Conservation (phyloP, 2,329 filamentous ascomycete genomes). For the Neoarthrinium moseri region DNA sequence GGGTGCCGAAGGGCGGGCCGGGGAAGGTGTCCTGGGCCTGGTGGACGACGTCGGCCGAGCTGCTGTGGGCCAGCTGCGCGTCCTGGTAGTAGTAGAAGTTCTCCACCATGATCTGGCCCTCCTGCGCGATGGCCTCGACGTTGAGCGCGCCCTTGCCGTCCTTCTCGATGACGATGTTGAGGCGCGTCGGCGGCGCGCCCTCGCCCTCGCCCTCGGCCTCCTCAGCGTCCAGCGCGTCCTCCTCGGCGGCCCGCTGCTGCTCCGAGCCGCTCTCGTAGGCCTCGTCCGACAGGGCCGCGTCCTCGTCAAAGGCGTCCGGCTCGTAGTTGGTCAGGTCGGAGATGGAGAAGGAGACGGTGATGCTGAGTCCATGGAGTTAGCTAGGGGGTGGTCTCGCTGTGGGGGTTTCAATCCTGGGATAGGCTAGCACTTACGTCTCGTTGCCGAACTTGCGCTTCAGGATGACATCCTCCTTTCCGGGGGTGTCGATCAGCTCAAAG, state of each 20-base stretch:
- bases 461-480: conserved; percentile 84
- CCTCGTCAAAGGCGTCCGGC: conserved; percentile 58
- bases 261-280: conserved; percentile 41
- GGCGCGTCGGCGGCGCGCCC: conserved; percentile 71
- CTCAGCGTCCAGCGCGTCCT: conserved; percentile 49
- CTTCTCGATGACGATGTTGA: conserved; percentile 89
- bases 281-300: conserved; percentile 54
- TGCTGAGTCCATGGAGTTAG: conserved; percentile 46
- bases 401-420: neutral
- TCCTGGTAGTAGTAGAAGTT: conserved; percentile 87
- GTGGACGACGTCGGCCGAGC: conserved; percentile 75
- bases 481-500: conserved; percentile 79
- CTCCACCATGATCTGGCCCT: conserved; percentile 83
- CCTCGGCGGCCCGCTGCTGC: conserved; percentile 47
- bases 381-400: conserved; percentile 20
- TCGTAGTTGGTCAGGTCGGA: conserved; percentile 72
- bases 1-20: conserved; percentile 87
- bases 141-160: conserved; percentile 79
- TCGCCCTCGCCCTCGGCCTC: conserved; percentile 45
- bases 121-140: conserved; percentile 82
- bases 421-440: conserved; percentile 67
- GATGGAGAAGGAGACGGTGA: conserved; percentile 81
- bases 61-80: conserved; percentile 72
- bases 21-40: conserved; percentile 77
- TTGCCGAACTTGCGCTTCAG: conserved; percentile 81